Conservation (phyloP, 2,329 filamentous ascomycete species). For the Cordyceps cateniannulata region DNA sequence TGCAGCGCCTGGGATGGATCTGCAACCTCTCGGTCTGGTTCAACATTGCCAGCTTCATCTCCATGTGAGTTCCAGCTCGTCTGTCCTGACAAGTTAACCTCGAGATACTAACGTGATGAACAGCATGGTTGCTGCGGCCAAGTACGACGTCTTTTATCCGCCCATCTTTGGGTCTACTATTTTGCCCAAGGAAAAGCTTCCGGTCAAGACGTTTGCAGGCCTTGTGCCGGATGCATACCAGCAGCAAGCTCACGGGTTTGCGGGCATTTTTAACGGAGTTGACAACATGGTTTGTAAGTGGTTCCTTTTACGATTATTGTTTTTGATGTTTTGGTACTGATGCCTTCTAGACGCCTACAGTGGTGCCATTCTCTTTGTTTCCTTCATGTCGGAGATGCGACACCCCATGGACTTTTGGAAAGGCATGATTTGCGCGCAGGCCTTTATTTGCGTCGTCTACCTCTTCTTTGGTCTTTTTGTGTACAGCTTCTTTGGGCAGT, state of each 20-base stretch:
- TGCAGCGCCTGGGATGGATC: conserved; percentile 47
- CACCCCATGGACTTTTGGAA: conserved; percentile 37
- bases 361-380: conserved; percentile 49
- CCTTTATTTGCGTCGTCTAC: conserved; percentile 33
- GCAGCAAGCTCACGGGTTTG: conserved; percentile 11
- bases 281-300: conserved; percentile 13
- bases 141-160: background rate
- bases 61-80: conserved; percentile 19
- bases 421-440: conserved; percentile 30
- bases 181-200: conserved; percentile 2
- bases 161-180: conserved; percentile 9
- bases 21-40: conserved; percentile 52
- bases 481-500: conserved; percentile 42
- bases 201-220: conserved; percentile 8
- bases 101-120: background rate
- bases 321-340: background rate
- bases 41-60: conserved; percentile 42
- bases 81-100: background rate
- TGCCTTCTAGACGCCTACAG: conserved; percentile 38
- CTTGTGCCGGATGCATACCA: conserved; percentile 12
- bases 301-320: conserved; percentile 23
- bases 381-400: conserved; percentile 48
- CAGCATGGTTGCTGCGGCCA: conserved; percentile 13
- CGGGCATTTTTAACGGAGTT: conserved; percentile 13
- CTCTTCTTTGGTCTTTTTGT: conserved; percentile 35